Conservation (phyloP, 352 stramenopile genomes). For the Phytophthora hybrid region DNA sequence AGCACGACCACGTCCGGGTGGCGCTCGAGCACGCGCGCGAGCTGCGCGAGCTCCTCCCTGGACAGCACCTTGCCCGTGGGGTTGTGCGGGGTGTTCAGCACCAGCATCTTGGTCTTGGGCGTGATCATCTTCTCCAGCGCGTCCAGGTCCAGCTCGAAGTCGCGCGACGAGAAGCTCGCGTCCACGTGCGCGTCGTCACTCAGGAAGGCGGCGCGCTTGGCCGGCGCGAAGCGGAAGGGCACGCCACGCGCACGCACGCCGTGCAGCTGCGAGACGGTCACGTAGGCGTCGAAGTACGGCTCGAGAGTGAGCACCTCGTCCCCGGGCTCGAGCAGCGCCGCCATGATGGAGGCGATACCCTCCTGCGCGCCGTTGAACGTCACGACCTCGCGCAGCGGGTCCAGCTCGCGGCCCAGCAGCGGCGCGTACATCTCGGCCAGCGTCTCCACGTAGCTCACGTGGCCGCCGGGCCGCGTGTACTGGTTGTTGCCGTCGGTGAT, state of each 20-base stretch:
- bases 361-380: slow-evolving; percentile 91
- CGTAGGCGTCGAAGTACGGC: slow-evolving; percentile 93
- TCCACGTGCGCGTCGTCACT: slow-evolving; percentile 26
- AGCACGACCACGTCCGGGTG: slow-evolving; percentile 94
- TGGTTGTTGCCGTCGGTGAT: slow-evolving; percentile 87
- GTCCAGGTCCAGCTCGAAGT: slow-evolving; percentile 88
- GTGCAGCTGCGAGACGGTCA: slow-evolving; percentile 86
- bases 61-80: slow-evolving; percentile 98
- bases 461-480: slow-evolving; percentile 90
- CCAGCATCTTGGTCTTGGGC: slow-evolving; percentile 93
- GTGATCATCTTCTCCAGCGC: slow-evolving; percentile 91
- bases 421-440: slow-evolving; percentile 85
- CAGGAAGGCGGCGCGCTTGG: slow-evolving; percentile 58
- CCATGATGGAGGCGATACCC: slow-evolving; percentile 85
- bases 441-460: slow-evolving; percentile 80
- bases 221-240: slow-evolving; percentile 64
- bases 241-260: slow-evolving; percentile 80
- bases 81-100: slow-evolving; percentile 99
- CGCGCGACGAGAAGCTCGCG: slow-evolving; percentile 64
- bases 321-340: slow-evolving; percentile 78
- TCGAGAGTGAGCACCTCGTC: slow-evolving; percentile 91
- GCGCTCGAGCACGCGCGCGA: slow-evolving; percentile 85
- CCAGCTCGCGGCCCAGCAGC: slow-evolving; percentile 66
- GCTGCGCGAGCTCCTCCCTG: slow-evolving; percentile 91
- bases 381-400: slow-evolving; percentile 85